Evolutionary conservation across 1,284 basidiomycete genomes (phyloP).

Genomic region (Coniferiporia weirii): DNA sequence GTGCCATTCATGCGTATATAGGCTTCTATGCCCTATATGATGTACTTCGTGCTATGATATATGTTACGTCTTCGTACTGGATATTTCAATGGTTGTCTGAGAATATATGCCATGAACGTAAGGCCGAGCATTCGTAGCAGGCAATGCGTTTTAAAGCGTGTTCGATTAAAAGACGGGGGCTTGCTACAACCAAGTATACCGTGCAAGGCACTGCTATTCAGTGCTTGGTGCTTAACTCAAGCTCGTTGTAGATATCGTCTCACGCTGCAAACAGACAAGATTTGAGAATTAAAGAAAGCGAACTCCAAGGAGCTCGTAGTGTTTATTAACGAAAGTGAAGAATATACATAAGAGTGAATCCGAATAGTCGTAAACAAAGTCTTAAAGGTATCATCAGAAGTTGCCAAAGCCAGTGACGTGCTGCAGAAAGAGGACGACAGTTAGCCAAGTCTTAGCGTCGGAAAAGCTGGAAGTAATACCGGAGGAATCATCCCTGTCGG

Average conservation of each 20-base stretch:
- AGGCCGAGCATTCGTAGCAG: no score
- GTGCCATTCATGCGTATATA: no score
- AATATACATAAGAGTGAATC: slow-evolving; percentile 13
- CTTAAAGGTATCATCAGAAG: slow-evolving; percentile 17
- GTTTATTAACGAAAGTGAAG: slow-evolving; percentile 5
- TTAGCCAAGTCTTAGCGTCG: background rate
- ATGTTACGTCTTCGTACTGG: background rate
- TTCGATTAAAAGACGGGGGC: no score
- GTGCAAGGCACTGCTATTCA: no score
- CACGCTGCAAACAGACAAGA: no score
- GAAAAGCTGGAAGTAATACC: background rate
- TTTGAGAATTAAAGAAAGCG: background rate
- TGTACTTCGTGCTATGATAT: background rate
- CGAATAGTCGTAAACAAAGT: slow-evolving; percentile 15
- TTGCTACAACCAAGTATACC: no score
- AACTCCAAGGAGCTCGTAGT: slow-evolving; percentile 1
- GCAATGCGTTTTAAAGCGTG: no score
- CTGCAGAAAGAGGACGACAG: background rate
- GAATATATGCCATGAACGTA: no score
- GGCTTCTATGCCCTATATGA: background rate
- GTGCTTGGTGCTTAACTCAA: no score
- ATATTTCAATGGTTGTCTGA: no score
- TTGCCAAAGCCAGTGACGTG: slow-evolving; percentile 21
- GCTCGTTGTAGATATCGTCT: no score
- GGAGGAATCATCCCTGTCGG: slow-evolving; percentile 30